Conservation (phyloP, 306 rosid species). For the Corylus avellana region DNA sequence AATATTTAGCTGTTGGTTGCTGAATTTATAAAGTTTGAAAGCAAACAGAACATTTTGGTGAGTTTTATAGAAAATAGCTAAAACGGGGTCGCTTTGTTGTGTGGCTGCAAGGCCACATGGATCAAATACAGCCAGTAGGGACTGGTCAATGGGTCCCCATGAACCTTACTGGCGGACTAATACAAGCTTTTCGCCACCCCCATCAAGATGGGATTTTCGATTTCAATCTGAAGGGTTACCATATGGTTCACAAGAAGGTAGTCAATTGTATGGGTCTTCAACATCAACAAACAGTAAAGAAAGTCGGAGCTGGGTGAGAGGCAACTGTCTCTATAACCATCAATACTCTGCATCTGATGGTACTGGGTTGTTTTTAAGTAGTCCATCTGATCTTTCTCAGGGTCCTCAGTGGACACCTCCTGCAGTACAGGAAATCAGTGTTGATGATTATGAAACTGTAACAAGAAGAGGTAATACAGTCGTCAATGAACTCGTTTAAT, state of each 20-base stretch:
- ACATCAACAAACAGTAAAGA: constrained; percentile 70
- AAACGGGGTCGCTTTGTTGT: constrained; percentile 99
- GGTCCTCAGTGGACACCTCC: constrained; percentile 85
- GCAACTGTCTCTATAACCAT: constrained; percentile 69
- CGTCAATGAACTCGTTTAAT: constrained; percentile 9
- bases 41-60: constrained; percentile 34
- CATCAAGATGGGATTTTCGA: constrained; percentile 80
- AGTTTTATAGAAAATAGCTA: constrained; percentile 64
- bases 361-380: constrained; percentile 59
- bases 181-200: constrained; percentile 81
- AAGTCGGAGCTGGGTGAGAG: constrained; percentile 70
- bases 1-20: constrained; percentile 16
- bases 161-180: constrained; percentile 95
- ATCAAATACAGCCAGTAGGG: constrained; percentile 79
- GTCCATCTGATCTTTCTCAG: constrained; percentile 80
- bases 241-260: constrained; percentile 56
- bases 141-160: constrained; percentile 86
- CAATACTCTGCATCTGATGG: constrained; percentile 78
- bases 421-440: constrained; percentile 78
- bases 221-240: constrained; percentile 74
- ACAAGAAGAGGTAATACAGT: constrained; percentile 57
- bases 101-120: constrained; percentile 99
- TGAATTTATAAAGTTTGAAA: constrained; percentile 31
- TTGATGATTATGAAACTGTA: constrained; percentile 61
- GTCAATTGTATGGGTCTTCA: constrained; percentile 57